Evolutionary conservation across 306 rosid genomes (phyloP), one percentile per base, ranked within the genome.

Genomic region (Hylodesmum podocarpum): DNA sequence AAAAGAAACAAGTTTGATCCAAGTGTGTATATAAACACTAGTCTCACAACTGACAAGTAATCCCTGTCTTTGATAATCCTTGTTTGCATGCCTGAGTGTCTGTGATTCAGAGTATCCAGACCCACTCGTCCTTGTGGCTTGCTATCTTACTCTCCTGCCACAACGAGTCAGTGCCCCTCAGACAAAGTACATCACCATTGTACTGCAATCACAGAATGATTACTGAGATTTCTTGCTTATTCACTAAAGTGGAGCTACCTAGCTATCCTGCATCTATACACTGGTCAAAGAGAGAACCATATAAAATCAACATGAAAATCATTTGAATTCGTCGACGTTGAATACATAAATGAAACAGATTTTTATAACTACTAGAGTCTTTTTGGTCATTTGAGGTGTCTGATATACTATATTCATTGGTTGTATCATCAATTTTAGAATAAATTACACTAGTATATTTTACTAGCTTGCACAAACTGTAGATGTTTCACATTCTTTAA

Each of bases 171-270:
- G 81, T 55, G 62, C 16, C 57, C 14, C 9, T 67, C 82, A 55
- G 76, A 62, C 58, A 70, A 79, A 61, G 77, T 63, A 79, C 78
- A 71, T 37, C 27, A 40, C 59, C 65, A 70, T 70, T 61, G 82
- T 78, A 59, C 77, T 34, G 10, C 64, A 49, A 59, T 37, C 4
- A 50, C 78, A 62, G 66, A 62, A 64, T 73, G 50, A 40, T 79
- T 62, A 39, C 59, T 64, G 51, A 1, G 58, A 49, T 73, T 72
- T 65, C 69, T 80, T 72, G 79, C 41, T 72, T 41, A 19, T 80
- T 66, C 78, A 70, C 73, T 61, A 62, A 62, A 79, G 75, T 72
- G 67, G 57, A 63, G 73, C 74, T 24, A 37, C 28, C 73, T 59
- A 61, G 43, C 66, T 62, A 62, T 34, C 34, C 55, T 79, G 59